Evolutionary conservation across 2,329 filamentous ascomycete species (phyloP), one percentile per base, ranked within the genome.

Genomic region (Phoma sp.): DNA sequence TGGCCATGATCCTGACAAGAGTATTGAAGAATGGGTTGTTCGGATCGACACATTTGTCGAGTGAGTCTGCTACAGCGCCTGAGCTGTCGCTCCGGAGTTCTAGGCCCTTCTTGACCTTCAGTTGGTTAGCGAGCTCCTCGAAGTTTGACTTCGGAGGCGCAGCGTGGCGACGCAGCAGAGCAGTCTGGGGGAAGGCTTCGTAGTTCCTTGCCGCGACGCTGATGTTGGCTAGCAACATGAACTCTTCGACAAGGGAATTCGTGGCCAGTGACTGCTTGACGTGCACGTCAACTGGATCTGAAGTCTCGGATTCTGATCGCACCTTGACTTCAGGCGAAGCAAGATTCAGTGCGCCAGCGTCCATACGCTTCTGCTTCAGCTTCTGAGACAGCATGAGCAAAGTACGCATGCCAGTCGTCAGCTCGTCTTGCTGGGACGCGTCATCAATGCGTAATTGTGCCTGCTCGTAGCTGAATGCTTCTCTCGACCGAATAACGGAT

Each of bases 251-350:
- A 4, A 99, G 85, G 22, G 93, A 97, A 79, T 98, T 99, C 47
- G 95, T 99, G 69, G 95, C 93, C 33, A 99, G 86, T 46, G 93
- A 86, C 66, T 93, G 84, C 78, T 99, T 99, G 5, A 93, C 96
- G 80, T 98, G 92, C 64, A 99, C 91, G 67, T 98, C 95, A 49
- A 96, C 89, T 0, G 95, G 93, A 70, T 98, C 95, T 1, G 93
- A 96, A 0, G 93, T 96, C 77, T 99, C 95, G 7, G 90, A 96
- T 73, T 97, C 93, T 68, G 90, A 90, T 75, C 97, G 91, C 27
- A 99, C 91, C 74, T 93, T 92, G 68, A 99, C 93, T 80, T 99
- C 96, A 13, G 96, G 96, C n/a, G 92, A 96, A 1, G 95, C 96
- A 41, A 99, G 85, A 72, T 96, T 98, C 57, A 99, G 80, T 1